These are phyloP conservation scores for Heterobasidion occidentale DNA, from an alignment of 1,284 basidiomycete genomes.

Conservation along the genomic window DNA sequence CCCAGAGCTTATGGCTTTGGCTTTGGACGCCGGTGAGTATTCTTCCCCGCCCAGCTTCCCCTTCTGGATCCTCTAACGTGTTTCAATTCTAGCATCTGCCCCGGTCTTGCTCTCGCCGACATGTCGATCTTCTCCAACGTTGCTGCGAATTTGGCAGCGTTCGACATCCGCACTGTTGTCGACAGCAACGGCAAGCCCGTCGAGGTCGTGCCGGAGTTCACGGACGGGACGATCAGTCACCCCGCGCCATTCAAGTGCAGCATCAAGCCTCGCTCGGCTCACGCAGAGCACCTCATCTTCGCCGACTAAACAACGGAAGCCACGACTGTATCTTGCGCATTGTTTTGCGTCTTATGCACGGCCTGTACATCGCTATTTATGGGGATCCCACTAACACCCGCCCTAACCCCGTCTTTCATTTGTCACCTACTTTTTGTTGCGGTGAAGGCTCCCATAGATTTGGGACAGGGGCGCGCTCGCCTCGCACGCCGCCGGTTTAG, in stretches of 20 bases:
- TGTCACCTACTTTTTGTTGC: no score
- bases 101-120: slow-evolving; percentile 18
- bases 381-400: no score
- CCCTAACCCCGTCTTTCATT: no score
- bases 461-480: no score
- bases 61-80: not conserved
- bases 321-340: no score
- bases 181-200: slow-evolving; percentile 13
- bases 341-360: no score
- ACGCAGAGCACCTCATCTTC: slow-evolving; percentile 40
- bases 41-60: not conserved
- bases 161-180: slow-evolving; percentile 15
- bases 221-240: slow-evolving; percentile 27
- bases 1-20: not conserved
- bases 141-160: slow-evolving; percentile 15
- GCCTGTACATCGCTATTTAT: no score
- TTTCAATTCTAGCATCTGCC: slow-evolving; percentile 3
- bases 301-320: not conserved
- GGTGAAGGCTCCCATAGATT: no score
- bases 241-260: slow-evolving; percentile 53
- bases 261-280: slow-evolving; percentile 50
- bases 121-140: slow-evolving; percentile 15
- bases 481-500: no score
- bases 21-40: slow-evolving; percentile 3
- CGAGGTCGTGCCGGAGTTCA: slow-evolving; percentile 8